Evolutionary conservation across 164 flowering plant species (phyloP), one percentile per base, ranked within the genome.

Genomic region (Magnolia sinica): DNA sequence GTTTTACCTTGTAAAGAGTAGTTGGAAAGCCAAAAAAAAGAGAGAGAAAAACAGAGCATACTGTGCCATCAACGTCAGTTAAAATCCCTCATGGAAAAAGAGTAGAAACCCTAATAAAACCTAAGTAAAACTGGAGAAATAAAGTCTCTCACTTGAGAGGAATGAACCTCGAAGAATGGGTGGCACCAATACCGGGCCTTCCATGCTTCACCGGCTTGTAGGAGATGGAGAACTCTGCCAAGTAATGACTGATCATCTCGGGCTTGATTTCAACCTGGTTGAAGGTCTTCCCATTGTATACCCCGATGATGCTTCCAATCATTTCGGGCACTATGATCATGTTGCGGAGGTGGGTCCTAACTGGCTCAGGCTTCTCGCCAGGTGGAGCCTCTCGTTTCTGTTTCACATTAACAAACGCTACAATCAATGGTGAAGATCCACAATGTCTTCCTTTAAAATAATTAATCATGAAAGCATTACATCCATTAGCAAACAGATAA

Each of bases 131-230:
- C 68, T 24, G 14, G 68, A 22, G 29, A 65, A 24, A n/a, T 19
- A 70, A 70, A 20, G 0, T 50, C 9, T 73, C 49, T 82, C 79
- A 82, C 76, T 83, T 83, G 61, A 83, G 85, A 22, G 85, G 85
- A 76, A 83, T 83, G 68, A 78, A 78, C 73, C 80, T 58, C 10
- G 80, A 78, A 8, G 80, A 78, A 67, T 78, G 80, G 50, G 76
- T 78, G 69, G 80, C 80, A 78, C 80, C 80, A 69, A 78, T 78
- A 59, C 80, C 80, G 20, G 80, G 80, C 73, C 80, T 73, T 59
- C 76, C 80, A 59, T 78, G 80, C 76, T 78, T 78, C 24, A 78
- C 80, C 7, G 80, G 80, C 76, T 78, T 78, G 68, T 78, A 78
- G 0, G 76, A 73, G 73, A 78, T 78, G 55, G 80, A 78, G 76